Evolutionary conservation across 495 filamentous ascomycete genomes (phyloP).

Genomic region (Talaromyces ruber): DNA sequence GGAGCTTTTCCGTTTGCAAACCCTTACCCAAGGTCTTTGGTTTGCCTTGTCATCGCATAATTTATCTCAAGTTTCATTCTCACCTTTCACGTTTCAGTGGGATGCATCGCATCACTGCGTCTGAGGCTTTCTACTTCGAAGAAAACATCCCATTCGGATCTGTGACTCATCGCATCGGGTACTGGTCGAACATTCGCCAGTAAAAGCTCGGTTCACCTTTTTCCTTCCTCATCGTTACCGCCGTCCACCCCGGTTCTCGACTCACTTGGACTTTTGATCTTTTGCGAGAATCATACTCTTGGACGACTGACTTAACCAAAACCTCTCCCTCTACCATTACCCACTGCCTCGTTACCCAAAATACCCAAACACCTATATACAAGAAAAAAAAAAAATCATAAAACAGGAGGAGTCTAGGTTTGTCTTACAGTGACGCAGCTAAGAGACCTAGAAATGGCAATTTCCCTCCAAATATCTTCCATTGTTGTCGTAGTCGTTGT

Average conservation of each 20-base stretch:
- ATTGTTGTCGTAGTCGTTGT: neutral
- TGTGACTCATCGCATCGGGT: neutral
- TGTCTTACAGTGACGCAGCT: conserved; percentile 1
- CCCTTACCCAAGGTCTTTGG: neutral
- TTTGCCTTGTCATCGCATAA: neutral
- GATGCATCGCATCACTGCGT: neutral
- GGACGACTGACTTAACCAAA: neutral
- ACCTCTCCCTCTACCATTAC: neutral
- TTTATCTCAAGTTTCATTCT: neutral
- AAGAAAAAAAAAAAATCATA: conserved; percentile 16
- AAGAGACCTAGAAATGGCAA: conserved; percentile 11
- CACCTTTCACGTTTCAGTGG: neutral
- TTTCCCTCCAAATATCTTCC: conserved; percentile 5
- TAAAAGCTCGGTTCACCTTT: neutral
- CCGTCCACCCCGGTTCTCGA: neutral
- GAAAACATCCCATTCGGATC: neutral
- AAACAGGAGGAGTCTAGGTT: conserved; percentile 23
- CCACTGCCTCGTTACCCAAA: neutral
- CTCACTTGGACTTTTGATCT: neutral
- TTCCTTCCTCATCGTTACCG: neutral
- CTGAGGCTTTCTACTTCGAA: neutral
- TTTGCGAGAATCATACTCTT: neutral
- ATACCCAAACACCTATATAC: neutral
- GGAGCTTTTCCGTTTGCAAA: conserved; percentile 2
- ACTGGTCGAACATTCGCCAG: neutral